Percentiles rank a stretch among this genome's conserved stretches.
Conservation (phyloP, 768 basidiomycete genomes). For the Paxillus ammoniavirescens region DNA sequence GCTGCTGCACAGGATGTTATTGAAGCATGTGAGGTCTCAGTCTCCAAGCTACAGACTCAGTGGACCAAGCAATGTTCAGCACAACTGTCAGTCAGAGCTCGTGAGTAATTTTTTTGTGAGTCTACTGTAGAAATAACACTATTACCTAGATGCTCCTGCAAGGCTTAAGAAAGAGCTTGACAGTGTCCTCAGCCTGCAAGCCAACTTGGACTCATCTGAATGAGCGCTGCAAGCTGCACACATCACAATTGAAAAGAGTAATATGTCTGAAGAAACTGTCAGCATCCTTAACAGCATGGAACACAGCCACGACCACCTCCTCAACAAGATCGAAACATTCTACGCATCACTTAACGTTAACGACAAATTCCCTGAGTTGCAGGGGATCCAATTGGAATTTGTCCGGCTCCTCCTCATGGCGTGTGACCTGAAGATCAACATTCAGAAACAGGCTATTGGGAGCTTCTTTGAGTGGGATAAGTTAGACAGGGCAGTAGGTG, state of each 20-base stretch:
- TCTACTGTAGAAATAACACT: not conserved
- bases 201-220: constrained; percentile 27
- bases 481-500: constrained; percentile 21
- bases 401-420: not conserved
- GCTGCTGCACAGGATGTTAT: not conserved
- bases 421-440: constrained; percentile 24
- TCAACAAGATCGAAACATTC: constrained; percentile 28
- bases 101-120: not conserved
- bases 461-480: constrained; percentile 29
- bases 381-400: constrained; percentile 28
- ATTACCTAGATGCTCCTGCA: constrained; percentile 24
- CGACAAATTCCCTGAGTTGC: constrained; percentile 32
- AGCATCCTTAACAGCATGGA: constrained; percentile 18
- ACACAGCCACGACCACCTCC: constrained; percentile 16
- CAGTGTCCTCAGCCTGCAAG: constrained; percentile 30
- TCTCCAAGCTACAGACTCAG: not conserved
- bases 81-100: constrained; percentile 6
- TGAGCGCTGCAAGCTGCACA: constrained; percentile 15
- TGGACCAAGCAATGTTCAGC: not conserved
- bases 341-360: constrained; percentile 36
- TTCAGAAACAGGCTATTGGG: constrained; percentile 20
- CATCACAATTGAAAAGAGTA: constrained; percentile 1
- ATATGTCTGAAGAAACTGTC: constrained; percentile 3
- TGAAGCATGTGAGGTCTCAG: not conserved
- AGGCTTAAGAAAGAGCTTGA: constrained; percentile 35